Conservation (phyloP, 2,329 filamentous ascomycete genomes). For the Neodidymelliopsis sp. region DNA sequence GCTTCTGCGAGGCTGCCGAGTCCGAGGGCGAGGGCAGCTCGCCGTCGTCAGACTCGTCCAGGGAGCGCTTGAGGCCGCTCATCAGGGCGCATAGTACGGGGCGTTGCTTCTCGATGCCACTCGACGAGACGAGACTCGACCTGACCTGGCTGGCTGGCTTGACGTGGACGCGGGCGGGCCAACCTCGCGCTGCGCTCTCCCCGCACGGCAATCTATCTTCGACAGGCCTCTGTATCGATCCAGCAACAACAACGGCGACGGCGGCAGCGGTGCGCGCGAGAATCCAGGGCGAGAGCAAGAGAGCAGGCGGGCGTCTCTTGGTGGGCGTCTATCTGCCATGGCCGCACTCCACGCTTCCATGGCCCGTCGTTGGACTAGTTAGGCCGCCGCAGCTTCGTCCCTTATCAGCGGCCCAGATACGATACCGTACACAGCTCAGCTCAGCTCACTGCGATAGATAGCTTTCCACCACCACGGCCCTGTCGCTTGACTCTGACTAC, state of each 20-base stretch:
- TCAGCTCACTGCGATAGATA: no score
- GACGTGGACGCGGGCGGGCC: conserved; percentile 9
- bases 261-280: no score
- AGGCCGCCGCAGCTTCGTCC: no score
- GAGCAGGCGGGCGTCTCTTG: background rate
- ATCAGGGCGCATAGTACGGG: conserved; percentile 49
- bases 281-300: no score
- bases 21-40: conserved; percentile 40
- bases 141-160: conserved; percentile 17
- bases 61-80: conserved; percentile 50
- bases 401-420: conserved; percentile 24
- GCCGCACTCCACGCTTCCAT: no score
- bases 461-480: background rate
- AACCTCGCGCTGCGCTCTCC: conserved; percentile 15
- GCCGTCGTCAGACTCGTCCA: conserved; percentile 48
- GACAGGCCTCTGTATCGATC: background rate
- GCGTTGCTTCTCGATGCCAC: no score
- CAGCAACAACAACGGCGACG: background rate
- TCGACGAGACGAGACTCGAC: background rate
- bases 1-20: conserved; percentile 36
- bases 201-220: conserved; percentile 21
- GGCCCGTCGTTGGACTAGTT: no score
- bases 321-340: conserved; percentile 21
- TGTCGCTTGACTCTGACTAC: background rate
- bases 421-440: no score